Base-by-base conservation (phyloP, 2,329 filamentous ascomycete genomes). In the Beauveria asiatica region DNA sequence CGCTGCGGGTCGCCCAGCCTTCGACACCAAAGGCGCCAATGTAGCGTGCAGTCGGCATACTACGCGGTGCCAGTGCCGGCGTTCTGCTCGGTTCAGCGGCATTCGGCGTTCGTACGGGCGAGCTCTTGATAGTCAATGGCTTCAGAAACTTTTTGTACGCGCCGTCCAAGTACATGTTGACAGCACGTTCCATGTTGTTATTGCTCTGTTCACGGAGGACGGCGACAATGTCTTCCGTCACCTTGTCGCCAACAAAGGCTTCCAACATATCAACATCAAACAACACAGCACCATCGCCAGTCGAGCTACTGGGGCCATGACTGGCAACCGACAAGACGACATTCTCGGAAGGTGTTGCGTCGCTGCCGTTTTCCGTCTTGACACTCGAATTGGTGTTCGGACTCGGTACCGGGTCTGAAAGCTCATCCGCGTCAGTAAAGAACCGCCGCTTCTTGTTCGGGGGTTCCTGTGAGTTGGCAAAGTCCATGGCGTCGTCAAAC, bases 21-120 rank as follows among this genome's bases (percentile, higher is more conserved):
- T 88, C 90, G 5, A 90, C 92, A 9, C 94, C 94, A 73, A 97
- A 94, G 0, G 92, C 90, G 19, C 94, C 94, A 62, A 97, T 83
- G 67, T 97, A 99, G 68, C 94, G 75, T 39, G 69, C 72, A 3
- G 70, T 67, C 0, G 78, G 75, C 59, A 76, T 74, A 5, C 62
- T 67, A 25, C 63, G 65, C 41, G 64, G 61, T 11, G 62, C 37
- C 9, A 19, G 58, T n/a, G 64, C 42, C 7, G 62, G 48, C 23
- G 60, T 19, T 6, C 66, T 53, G 25, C 55, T 65, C 30, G 64
- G 3, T 46, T 50, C 30, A 37, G 62, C 4, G 2, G 62, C 42
- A 11, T 56, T 33, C 6, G 59, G 44, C 30, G 61, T 56, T 13
- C 61, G 62, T 3, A 60, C 33, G 2, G 51, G 17, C 10, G 42